phyloP scores from a whole-genome alignment of 345 rosid species.

The Lepidium didymum region DNA sequence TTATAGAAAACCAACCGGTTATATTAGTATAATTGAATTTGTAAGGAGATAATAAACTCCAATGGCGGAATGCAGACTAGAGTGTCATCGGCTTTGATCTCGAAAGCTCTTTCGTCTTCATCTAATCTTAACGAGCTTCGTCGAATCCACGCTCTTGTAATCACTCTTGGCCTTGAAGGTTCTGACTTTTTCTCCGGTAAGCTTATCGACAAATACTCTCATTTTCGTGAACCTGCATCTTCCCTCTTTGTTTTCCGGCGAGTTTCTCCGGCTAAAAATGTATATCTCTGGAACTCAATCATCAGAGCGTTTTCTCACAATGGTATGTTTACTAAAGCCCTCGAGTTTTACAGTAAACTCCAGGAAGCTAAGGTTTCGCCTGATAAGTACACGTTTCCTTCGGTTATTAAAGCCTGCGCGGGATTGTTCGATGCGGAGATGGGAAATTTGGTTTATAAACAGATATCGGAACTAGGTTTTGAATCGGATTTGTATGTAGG shows the following conservation, averaged over 20 bases:
- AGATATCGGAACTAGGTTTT: conserved; percentile 34
- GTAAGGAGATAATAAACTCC: background rate
- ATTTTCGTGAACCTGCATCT: conserved; percentile 34
- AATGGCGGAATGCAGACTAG: conserved; percentile 14
- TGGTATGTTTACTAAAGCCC: conserved; percentile 38
- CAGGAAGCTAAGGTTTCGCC: conserved; percentile 32
- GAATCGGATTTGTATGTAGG: conserved; percentile 48
- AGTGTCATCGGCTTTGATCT: conserved; percentile 30
- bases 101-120: conserved; percentile 36
- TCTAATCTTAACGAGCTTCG: conserved; percentile 34
- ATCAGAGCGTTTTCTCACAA: conserved; percentile 50
- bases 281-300: conserved; percentile 57
- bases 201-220: conserved; percentile 55
- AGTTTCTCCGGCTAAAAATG: conserved; percentile 35
- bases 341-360: conserved; percentile 40
- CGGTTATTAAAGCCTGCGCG: conserved; percentile 58
- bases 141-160: conserved; percentile 38
- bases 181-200: conserved; percentile 55
- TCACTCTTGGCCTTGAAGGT: conserved; percentile 42
- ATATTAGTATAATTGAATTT: too few species aligned
- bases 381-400: conserved; percentile 53
- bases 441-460: conserved; percentile 35
- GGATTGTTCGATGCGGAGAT: conserved; percentile 29
- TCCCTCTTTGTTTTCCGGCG: conserved; percentile 47
- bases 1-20: too few species aligned